A percentile compares a stretch with the other conserved stretches of the same genome.
phyloP scores from a whole-genome alignment of 2,329 filamentous ascomycete genomes.

The Penicillium capsulatum region DNA sequence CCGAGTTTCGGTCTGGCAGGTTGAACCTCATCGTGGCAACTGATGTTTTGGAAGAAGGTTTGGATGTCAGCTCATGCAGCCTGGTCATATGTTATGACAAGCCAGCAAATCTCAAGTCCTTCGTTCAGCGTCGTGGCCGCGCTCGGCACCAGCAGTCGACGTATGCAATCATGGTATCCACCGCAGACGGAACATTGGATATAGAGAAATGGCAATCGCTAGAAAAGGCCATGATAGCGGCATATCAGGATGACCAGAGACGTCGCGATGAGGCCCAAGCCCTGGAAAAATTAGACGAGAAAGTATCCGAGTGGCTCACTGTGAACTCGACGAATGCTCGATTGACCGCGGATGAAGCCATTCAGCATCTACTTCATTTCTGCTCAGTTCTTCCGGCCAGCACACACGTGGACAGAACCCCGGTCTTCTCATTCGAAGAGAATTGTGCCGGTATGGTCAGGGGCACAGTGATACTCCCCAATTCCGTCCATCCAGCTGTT shows the following conservation, averaged over 20 bases:
- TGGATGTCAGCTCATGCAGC: slow-evolving; percentile 61
- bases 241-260: slow-evolving; percentile 63
- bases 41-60: slow-evolving; percentile 57
- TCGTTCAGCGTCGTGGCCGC: slow-evolving; percentile 61
- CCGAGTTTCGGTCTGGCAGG: slow-evolving; percentile 50
- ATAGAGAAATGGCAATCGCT: slow-evolving; percentile 58
- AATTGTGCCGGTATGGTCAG: slow-evolving; percentile 15
- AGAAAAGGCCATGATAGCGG: slow-evolving; percentile 67
- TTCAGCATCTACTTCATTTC: slow-evolving; percentile 76
- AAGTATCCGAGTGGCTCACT: slow-evolving; percentile 36
- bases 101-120: slow-evolving; percentile 60
- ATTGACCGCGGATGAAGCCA: slow-evolving; percentile 68
- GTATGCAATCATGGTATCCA: slow-evolving; percentile 49
- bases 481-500: slow-evolving; percentile 60
- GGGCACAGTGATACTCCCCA: slow-evolving; percentile 67
- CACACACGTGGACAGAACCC: slow-evolving; percentile 58
- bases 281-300: slow-evolving; percentile 49
- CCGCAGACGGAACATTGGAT: slow-evolving; percentile 29
- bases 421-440: slow-evolving; percentile 55
- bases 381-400: slow-evolving; percentile 60
- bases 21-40: slow-evolving; percentile 58
- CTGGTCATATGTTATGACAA: slow-evolving; percentile 62
- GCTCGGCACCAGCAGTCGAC: slow-evolving; percentile 56
- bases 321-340: slow-evolving; percentile 50
- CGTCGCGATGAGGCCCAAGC: slow-evolving; percentile 45